Evolutionary conservation across 1,284 basidiomycete genomes (phyloP), one percentile per base, ranked within the genome.

Genomic region (Malassezia vespertilionis): DNA sequence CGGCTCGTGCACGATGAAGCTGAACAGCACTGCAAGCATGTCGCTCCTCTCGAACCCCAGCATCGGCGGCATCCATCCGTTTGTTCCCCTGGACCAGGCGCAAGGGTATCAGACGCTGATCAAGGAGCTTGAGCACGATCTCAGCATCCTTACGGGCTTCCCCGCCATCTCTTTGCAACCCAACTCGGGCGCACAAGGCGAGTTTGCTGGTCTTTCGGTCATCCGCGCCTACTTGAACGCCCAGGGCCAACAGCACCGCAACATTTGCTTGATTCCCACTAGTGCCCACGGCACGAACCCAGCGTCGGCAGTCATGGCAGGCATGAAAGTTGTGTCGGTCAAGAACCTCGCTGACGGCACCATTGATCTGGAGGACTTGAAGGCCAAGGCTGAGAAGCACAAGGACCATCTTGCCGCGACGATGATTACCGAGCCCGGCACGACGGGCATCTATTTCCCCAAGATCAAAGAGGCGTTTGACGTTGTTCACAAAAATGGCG

Each of bases 361-460:
- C 60, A 79, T 96, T 31, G 89, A 97, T 69, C 75, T 96, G 14
- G 79, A 75, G 27, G 91, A 97, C 72, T 77, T 97, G 44, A 77
- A 78, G 62, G 75, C 75, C 30, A 97, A 96, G 75, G 89, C 90
- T 1, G 81, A 84, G 72, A 81, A 86, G 73, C 80, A 97, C 76
- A 87, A 83, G 74, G 81, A 91, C 61, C 82, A 84, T 53, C 77
- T 97, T 23, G 90, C 91, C 8, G 86, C 90, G 2, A 91, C 91
- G 75, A 97, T 97, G 91, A 88, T 88, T 62, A 60, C 76, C 57
- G 70, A 71, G 54, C 68, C 72, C 1, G 93, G 88, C 5, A 97
- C 91, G 0, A 96, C 89, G 56, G 91, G 91, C 64, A 90, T 96
- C 24, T 97, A 96, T 67, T 93, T 97, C 71, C 79, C 83, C 57